phyloP scores from a whole-genome alignment of 192 early-diverging fungal genomes.

The Coemansia sp. region DNA sequence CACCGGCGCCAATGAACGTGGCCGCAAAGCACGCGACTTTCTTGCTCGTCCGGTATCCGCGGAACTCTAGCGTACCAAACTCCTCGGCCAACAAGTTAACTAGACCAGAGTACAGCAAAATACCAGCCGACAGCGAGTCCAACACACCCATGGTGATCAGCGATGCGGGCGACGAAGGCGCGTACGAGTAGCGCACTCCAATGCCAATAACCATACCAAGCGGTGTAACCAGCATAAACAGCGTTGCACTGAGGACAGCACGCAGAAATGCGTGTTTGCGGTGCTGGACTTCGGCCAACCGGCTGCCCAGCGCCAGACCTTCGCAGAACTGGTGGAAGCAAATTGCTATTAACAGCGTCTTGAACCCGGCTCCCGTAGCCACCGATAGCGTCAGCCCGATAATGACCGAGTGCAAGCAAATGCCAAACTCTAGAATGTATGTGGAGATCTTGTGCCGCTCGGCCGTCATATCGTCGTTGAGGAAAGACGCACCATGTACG shows the following conservation, averaged over 20 bases:
- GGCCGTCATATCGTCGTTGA: constrained; percentile 5
- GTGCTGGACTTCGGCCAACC: constrained; percentile 60
- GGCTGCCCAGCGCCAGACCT: constrained; percentile 74
- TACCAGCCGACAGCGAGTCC: constrained; percentile 78
- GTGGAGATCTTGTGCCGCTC: constrained; percentile 54
- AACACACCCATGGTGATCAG: constrained; percentile 69
- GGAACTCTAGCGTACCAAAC: constrained; percentile 61
- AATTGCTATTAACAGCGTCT: constrained; percentile 62
- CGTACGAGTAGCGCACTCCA: constrained; percentile 65
- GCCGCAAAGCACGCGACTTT: constrained; percentile 60
- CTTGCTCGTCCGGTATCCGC: constrained; percentile 31
- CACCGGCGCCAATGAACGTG: constrained; percentile 67
- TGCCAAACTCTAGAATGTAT: constrained; percentile 74
- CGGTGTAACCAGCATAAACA: constrained; percentile 75
- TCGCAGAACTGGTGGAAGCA: constrained; percentile 77
- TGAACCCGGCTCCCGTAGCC: constrained; percentile 56
- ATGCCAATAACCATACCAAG: constrained; percentile 78
- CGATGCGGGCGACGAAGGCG: constrained; percentile 58
- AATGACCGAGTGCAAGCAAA: constrained; percentile 73
- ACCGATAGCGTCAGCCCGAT: constrained; percentile 69
- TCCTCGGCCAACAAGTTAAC: constrained; percentile 70
- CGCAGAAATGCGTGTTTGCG: constrained; percentile 19
- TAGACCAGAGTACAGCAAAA: constrained; percentile 75
- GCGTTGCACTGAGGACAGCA: constrained; percentile 49
- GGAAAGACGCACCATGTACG: constrained; percentile 44